Evolutionary conservation across 106 monocot genomes (phyloP).

Genomic region (Hemerocallis citrina): DNA sequence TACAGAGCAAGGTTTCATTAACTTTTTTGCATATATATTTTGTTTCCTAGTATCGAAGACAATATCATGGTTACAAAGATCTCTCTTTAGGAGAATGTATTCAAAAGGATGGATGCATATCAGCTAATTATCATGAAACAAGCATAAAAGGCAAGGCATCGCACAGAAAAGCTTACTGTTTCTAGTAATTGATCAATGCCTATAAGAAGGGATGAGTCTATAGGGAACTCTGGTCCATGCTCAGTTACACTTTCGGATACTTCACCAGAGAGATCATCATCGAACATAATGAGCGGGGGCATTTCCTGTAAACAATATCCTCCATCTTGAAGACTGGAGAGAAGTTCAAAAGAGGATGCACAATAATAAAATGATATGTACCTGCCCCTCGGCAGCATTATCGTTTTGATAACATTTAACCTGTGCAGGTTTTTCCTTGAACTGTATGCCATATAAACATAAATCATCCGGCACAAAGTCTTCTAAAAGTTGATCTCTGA

Average conservation of each 20-base stretch:
- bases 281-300: constrained; percentile 20
- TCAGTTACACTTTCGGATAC: constrained; percentile 38
- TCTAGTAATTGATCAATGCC: constrained; percentile 66
- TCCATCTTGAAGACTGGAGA: background rate
- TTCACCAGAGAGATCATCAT: constrained; percentile 45
- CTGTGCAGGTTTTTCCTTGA: constrained; percentile 21
- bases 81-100: too few species aligned
- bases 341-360: background rate
- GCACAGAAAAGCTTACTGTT: constrained; percentile 29
- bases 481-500: constrained; percentile 42
- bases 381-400: constrained; percentile 15
- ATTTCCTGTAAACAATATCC: constrained; percentile 22
- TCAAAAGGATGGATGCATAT: too few species aligned
- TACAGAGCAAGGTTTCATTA: too few species aligned
- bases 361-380: constrained; percentile 4
- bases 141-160: too few species aligned
- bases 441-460: constrained; percentile 44
- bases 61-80: too few species aligned
- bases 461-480: constrained; percentile 66
- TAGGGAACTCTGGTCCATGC: constrained; percentile 8
- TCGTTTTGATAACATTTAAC: constrained; percentile 14
- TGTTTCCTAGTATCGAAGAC: background rate
- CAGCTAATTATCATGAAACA: constrained; percentile 2
- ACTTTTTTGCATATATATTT: too few species aligned
- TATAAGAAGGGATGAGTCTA: constrained; percentile 35